Percentiles rank a stretch among this genome's conserved stretches.
phyloP scores from a whole-genome alignment of 257 asterid species.

The Solanum tarijense region DNA sequence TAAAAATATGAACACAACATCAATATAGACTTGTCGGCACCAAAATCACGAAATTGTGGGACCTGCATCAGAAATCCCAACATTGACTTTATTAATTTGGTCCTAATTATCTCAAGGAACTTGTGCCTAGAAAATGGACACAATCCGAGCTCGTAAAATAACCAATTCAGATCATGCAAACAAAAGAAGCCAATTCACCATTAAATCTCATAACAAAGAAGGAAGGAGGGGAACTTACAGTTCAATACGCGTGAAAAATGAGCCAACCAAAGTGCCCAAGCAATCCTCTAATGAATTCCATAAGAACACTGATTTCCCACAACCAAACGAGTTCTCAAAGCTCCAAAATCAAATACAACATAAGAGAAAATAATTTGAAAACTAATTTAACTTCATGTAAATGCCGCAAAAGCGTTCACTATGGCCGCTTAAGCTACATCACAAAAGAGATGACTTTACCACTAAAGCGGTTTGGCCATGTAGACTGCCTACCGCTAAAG shows the following conservation, averaged over 20 bases:
- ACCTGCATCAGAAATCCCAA: not conserved
- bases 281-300: not conserved
- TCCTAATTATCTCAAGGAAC: not conserved
- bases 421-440: not conserved
- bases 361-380: not conserved
- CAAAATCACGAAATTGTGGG: not conserved
- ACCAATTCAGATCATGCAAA: not conserved
- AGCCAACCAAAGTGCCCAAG: not conserved
- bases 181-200: not conserved
- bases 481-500: accelerated
- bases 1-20: not conserved
- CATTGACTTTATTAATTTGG: not conserved
- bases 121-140: not conserved
- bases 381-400: not conserved
- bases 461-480: not conserved
- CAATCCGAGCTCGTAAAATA: not conserved
- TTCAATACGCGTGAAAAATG: not conserved
- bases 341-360: not conserved
- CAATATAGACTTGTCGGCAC: not conserved
- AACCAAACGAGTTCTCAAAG: not conserved
- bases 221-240: not conserved
- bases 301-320: no score
- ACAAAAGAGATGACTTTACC: not conserved
- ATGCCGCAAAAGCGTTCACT: not conserved
- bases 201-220: not conserved